Evolutionary conservation across 2,329 filamentous ascomycete genomes (phyloP).

Genomic region (Geosmithia putterillii): DNA sequence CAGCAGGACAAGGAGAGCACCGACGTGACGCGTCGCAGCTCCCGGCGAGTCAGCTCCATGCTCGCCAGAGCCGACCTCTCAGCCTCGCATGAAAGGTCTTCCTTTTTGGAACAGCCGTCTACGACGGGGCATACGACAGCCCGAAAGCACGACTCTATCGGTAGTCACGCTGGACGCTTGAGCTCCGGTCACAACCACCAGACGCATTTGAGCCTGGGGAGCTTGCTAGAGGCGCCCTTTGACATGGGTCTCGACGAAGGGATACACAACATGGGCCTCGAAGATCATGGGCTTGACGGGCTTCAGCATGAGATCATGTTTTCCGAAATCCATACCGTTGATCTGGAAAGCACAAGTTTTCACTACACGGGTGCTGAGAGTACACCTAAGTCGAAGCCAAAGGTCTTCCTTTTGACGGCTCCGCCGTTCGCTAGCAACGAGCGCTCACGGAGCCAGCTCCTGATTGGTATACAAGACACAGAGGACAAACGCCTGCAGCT

Average conservation of each 20-base stretch:
- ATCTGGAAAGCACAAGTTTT: slow-evolving; percentile 47
- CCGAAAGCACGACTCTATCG: slow-evolving; percentile 61
- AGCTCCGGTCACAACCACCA: slow-evolving; percentile 30
- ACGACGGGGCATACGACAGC: slow-evolving; percentile 23
- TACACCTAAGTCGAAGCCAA: slow-evolving; percentile 40
- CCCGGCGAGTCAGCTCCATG: slow-evolving; percentile 80
- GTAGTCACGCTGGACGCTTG: slow-evolving; percentile 24
- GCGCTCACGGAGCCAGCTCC: slow-evolving; percentile 38
- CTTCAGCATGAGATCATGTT: slow-evolving; percentile 62
- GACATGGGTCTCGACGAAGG: slow-evolving; percentile 61
- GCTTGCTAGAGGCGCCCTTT: slow-evolving; percentile 54
- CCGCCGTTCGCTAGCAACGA: slow-evolving; percentile 43
- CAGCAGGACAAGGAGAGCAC: slow-evolving; percentile 45
- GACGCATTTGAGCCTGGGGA: slow-evolving; percentile 41
- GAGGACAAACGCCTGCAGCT: slow-evolving; percentile 56
- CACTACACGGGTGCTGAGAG: slow-evolving; percentile 44
- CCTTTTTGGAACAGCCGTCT: slow-evolving; percentile 58
- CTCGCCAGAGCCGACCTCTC: slow-evolving; percentile 79
- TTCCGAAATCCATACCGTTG: slow-evolving; percentile 56
- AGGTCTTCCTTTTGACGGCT: slow-evolving; percentile 55
- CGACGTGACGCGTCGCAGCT: slow-evolving; percentile 44
- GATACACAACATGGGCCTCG: slow-evolving; percentile 59
- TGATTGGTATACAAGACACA: slow-evolving; percentile 59
- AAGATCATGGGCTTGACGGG: slow-evolving; percentile 60
- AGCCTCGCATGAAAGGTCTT: slow-evolving; percentile 66